These are phyloP conservation scores for Diacronema lutheri DNA, from an alignment of 78 protist genomes.

Conservation along the genomic window DNA sequence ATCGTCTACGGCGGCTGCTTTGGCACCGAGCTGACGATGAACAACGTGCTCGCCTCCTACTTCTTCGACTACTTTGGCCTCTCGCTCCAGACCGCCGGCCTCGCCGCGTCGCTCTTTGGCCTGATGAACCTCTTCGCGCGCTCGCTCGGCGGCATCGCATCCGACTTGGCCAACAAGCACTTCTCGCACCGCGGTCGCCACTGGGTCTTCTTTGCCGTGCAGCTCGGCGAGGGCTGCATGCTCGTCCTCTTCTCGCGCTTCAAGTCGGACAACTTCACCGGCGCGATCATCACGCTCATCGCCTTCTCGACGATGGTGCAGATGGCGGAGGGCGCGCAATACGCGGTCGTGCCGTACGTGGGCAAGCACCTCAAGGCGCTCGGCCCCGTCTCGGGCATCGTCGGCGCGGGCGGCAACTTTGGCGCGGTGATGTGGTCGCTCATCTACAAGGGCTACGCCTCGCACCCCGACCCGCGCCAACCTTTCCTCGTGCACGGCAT, in stretches of 20 bases:
- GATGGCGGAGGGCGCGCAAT: conserved; percentile 16
- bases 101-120: neutral
- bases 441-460: too few species aligned
- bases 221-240: neutral
- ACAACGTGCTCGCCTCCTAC: neutral
- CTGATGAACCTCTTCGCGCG: conserved; percentile 35
- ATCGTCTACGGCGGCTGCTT: conserved; percentile 7
- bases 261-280: too few species aligned
- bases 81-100: neutral
- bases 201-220: neutral
- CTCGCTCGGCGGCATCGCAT: conserved; percentile 15
- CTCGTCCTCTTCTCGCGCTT: neutral
- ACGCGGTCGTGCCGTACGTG: conserved; percentile 10
- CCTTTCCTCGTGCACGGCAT: too few species aligned
- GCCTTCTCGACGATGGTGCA: conserved; percentile 9
- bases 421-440: conserved; percentile 13
- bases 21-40: conserved; percentile 19
- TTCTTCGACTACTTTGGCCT: neutral
- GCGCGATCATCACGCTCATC: neutral
- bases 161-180: neutral
- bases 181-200: neutral
- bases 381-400: conserved; percentile 4
- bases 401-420: conserved; percentile 15
- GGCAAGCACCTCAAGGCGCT: too few species aligned
- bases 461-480: too few species aligned